These are phyloP conservation scores for Artemisia tridentata DNA, from an alignment of 129 eudicot genomes.

Conservation along the genomic window DNA sequence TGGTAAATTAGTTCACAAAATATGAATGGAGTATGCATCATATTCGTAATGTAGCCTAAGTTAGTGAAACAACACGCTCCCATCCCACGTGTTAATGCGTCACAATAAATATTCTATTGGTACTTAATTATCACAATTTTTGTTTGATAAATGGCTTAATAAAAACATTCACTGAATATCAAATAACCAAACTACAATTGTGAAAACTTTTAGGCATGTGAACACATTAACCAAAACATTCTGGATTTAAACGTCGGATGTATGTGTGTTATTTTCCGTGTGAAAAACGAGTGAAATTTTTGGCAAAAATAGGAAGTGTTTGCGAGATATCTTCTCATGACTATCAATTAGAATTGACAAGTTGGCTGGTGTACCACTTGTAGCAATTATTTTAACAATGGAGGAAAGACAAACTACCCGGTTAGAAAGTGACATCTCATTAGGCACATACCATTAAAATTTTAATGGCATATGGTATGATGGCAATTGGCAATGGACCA, in stretches of 20 bases:
- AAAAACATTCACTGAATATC: background rate
- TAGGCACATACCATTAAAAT: constrained; percentile 21
- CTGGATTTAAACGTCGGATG: too few relatives aligned
- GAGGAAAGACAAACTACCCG: constrained; percentile 29
- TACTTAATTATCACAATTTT: background rate
- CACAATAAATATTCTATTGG: background rate
- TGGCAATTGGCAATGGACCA: constrained; percentile 35
- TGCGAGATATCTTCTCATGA: background rate
- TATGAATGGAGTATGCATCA: background rate
- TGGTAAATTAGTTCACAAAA: background rate
- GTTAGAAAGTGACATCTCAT: constrained; percentile 28
- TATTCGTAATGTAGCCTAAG: background rate
- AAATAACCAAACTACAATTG: background rate
- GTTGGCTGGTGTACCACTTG: background rate
- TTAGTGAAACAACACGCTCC: background rate
- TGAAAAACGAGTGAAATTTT: background rate
- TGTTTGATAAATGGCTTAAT: background rate
- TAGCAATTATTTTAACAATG: constrained; percentile 23
- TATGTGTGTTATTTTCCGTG: background rate
- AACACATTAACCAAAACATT: too few relatives aligned
- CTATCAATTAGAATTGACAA: background rate
- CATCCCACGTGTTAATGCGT: background rate
- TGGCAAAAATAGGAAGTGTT: background rate
- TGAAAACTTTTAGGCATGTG: too few relatives aligned
- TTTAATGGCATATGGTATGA: constrained; percentile 33